Base-by-base conservation (phyloP, 78 protist species). In the Guillardia theta region DNA sequence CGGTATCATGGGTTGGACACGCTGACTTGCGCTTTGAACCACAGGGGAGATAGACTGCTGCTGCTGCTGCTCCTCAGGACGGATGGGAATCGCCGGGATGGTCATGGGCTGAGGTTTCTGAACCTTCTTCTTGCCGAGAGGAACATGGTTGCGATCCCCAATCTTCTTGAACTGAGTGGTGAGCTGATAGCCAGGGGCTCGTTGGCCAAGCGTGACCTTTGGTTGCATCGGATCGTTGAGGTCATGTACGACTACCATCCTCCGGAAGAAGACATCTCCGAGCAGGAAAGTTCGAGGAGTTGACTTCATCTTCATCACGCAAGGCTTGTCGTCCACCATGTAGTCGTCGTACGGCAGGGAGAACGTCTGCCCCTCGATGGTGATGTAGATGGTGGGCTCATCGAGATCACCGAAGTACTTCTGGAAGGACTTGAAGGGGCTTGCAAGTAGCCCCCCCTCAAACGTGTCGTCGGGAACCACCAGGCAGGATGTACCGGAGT, bases 271-370 rank as follows among this genome's bases (percentile, higher is more conserved):
- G 15, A 78, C 88, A 47, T 78, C 88, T 15, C 58, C 70, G 10
- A 80, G 90, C 48, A 80, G 48, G 10, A 80, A 80, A 24, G 90
- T 80, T 5, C 90, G 90, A 46, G 90, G 90, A 18, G 90, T 80
- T 19, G 46, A 44, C 10, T 39, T 44, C 90, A 80, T 80, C 90
- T 80, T 80, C 90, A 80, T 80, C 53, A 80, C 90, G 10, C 90
- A 80, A 46, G 90, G 83, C 83, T 70, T 70, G 41, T 70, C 83
- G 83, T 70, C 83, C 70, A 58, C 90, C 46, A 80, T 70, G 83
- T 70, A 80, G 48, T 80, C 90, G 8, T 80, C 90, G 33, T 39
- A 39, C 44, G 90, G 90, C 1, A 80, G 48, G 5, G 0, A 0
- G 33, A 80, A 80, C 36, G 90, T 43, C 90, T 43, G 53, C 48